Conservation (phyloP, 2,329 filamentous ascomycete genomes). For the Penicillium expansum region DNA sequence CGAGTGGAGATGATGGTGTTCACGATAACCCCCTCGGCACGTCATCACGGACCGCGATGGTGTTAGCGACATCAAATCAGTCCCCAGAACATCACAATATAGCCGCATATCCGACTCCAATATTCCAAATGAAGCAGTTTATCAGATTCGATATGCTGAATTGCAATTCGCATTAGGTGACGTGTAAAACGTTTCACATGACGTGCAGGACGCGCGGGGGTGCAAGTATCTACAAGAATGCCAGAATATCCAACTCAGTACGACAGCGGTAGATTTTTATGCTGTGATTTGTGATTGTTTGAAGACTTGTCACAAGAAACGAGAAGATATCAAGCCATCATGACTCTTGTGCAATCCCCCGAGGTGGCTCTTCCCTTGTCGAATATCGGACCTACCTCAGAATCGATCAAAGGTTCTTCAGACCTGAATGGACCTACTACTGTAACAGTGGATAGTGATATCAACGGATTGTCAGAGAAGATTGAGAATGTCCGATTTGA, state of each 20-base stretch:
- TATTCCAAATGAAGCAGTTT: not conserved
- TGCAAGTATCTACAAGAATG: slow-evolving; percentile 7
- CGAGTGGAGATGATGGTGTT: slow-evolving; percentile 18
- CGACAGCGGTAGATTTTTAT: not conserved
- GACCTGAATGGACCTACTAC: not conserved
- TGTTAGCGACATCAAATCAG: slow-evolving; percentile 21
- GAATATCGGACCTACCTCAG: slow-evolving; percentile 4
- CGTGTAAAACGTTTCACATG: slow-evolving; percentile 18
- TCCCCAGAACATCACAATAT: not conserved
- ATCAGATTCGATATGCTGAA: not conserved
- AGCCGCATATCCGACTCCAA: not conserved
- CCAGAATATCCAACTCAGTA: not conserved
- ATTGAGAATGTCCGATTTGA: slow-evolving; percentile 27
- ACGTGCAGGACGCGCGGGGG: slow-evolving; percentile 14
- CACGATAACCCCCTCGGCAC: slow-evolving; percentile 15
- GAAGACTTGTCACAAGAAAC: not conserved
- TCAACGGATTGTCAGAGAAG: slow-evolving; percentile 1
- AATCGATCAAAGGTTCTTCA: slow-evolving; percentile 13
- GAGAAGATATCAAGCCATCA: not conserved
- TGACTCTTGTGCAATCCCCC: slow-evolving; percentile 17
- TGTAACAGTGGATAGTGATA: slow-evolving; percentile 11
- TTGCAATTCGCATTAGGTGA: slow-evolving; percentile 4
- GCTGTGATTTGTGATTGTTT: not conserved
- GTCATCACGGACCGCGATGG: slow-evolving; percentile 22
- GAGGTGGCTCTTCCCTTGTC: slow-evolving; percentile 4